Base-by-base conservation (phyloP, 2,329 filamentous ascomycete species). In the Malbranchea zuffiana region DNA sequence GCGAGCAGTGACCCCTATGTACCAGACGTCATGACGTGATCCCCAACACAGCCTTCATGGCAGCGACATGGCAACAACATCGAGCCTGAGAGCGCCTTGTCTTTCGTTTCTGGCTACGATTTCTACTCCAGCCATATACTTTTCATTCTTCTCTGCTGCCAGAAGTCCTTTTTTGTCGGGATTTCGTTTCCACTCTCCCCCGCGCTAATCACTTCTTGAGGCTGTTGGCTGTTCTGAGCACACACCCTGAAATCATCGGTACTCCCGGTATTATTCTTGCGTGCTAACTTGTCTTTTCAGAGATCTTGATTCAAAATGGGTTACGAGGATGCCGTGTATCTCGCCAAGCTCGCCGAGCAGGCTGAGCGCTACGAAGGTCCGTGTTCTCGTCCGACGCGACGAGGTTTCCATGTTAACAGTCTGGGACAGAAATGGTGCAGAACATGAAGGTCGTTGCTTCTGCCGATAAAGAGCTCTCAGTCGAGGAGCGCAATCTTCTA, bases 291-390 rank as follows among this genome's bases (percentile, higher is more conserved):
- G 3, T 26, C 24, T 31, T 8, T 31, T 30, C 31, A 40, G 31
- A 25, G 24, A 26, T n/a, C 20, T 33, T 25, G 12, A 63, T 67
- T 63, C 74, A 87, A 73, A 73, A 96, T 96, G 88, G 86, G 83
- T 78, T 85, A 94, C 76, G 88, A 96, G 78, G 87, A 96, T 73
- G 88, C 87, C 60, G 90, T 98, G 62, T 96, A 96, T 70, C 82
- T 96, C 66, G 90, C 90, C 71, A 96, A 96, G 86, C 83, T 98
- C 68, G 90, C 90, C 65, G 90, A 98, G 81, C 90, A 98, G 80
- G 90, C 90, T 68, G 90, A 98, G 80, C 88, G 90, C 66, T 98
- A 98, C 71, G 90, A 98, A 75, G 90, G 90, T 96, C 72, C 59
- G 75, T 60, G n/a, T 35, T 32, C 16, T 12, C 19, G 12, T 4